phyloP scores from a whole-genome alignment of 441 rosid species.

The Arabidopsis hybrid region DNA sequence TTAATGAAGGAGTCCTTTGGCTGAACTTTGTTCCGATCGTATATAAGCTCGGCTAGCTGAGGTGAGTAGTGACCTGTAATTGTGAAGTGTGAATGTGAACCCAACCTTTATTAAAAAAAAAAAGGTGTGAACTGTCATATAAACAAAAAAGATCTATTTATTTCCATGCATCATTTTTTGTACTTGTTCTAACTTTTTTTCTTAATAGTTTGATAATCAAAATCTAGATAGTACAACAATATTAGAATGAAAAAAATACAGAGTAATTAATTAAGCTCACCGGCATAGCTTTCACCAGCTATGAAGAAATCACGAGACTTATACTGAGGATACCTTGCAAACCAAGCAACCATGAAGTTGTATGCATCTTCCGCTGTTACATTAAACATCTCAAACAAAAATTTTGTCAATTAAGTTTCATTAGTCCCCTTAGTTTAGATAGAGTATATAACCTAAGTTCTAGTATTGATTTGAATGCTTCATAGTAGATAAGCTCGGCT shows the following conservation, averaged over 20 bases:
- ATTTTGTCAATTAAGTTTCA: background rate
- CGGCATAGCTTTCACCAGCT: constrained; percentile 72
- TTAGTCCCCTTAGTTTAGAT: background rate
- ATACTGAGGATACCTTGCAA: constrained; percentile 57
- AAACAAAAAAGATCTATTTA: background rate
- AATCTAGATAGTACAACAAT: background rate
- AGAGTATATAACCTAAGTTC: background rate
- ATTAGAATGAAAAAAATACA: background rate
- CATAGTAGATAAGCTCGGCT: too few relatives aligned
- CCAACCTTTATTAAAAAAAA: background rate
- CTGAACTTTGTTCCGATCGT: constrained; percentile 54
- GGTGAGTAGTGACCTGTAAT: constrained; percentile 71
- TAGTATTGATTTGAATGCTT: background rate
- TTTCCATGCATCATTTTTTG: background rate
- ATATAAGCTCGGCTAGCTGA: constrained; percentile 66
- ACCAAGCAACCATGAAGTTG: constrained; percentile 64
- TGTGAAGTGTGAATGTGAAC: constrained; percentile 33
- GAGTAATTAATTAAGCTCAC: constrained; percentile 38
- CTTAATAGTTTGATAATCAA: background rate
- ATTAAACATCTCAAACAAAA: constrained; percentile 2
- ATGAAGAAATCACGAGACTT: constrained; percentile 60
- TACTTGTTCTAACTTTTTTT: constrained; percentile 4
- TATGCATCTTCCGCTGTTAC: constrained; percentile 63
- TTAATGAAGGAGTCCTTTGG: constrained; percentile 52
- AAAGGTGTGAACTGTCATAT: background rate